Base-by-base conservation (phyloP, 208 protist species). In the Wallacemonas sp. region DNA sequence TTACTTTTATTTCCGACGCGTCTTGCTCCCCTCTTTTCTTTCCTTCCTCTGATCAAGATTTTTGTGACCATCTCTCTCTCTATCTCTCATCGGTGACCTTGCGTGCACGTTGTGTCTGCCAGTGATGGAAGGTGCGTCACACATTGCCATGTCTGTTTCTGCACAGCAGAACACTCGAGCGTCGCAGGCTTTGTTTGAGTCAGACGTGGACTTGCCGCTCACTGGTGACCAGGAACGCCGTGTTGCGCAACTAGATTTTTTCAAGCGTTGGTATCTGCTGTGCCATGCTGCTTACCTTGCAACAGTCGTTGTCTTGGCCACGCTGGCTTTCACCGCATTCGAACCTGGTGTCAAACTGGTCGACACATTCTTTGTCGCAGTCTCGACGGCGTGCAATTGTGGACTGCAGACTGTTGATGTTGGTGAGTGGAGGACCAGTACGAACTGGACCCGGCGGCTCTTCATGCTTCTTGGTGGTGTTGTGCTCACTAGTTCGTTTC, bases 351-450 rank as follows among this genome's bases (percentile, higher is more conserved):
- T 86, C 0, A 22, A 49, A 0, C 41, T 73, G 19, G 49, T 93
- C 15, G 87, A 90, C 38, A 77, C 77, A 1, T 68, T 90, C 22
- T 90, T 93, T 60, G 56, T 87, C 33, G 72, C 87, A 21, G 74
- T 84, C 14, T 93, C 84, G 4, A 76, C 79, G 2, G 87, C 86
- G 44, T 90, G 87, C 62, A 86, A 87, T 62, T 93, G 87, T 68
- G 84, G 84, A 1, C 58, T 93, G 66, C 75, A 82, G 27, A 88
- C 87, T 17, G 74, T 90, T 30, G 73, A 88, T 63, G 74, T 90
- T 14, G 62, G 68, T n/a, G 22, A 45, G 2, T 93, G 84, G 84
- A 51, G 61, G 26, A 22, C 19, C 19, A n/a, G 45, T 12, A 68
- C 79, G 11, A 74, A 77, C 12, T 22, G 82, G 19, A 39, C 77